Conservation (phyloP, 257 asterid genomes). For the Ocimum tenuiflorum region DNA sequence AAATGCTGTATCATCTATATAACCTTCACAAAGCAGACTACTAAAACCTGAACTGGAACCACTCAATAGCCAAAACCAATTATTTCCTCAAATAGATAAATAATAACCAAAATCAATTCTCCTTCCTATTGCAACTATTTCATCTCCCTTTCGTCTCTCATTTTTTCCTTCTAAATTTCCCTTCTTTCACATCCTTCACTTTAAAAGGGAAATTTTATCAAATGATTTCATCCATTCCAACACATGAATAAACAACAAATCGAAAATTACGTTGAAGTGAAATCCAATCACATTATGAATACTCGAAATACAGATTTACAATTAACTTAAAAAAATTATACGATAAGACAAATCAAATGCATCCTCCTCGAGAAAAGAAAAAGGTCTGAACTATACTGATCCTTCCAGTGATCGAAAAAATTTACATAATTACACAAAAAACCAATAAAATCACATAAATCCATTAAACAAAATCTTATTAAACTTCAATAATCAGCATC, state of each 20-base stretch:
- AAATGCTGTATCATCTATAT: neutral
- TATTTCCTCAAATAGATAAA: too few species aligned
- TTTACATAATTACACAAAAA: neutral
- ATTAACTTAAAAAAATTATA: neutral
- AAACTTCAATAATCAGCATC: neutral
- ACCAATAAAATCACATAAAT: neutral
- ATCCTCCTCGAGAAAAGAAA: too few species aligned
- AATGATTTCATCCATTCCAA: neutral
- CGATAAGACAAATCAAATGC: neutral
- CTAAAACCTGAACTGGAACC: neutral
- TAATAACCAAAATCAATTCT: neutral
- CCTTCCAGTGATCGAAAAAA: neutral
- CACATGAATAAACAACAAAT: neutral
- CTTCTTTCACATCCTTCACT: neutral
- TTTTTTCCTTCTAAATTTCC: slow-evolving; percentile 2
- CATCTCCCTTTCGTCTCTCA: neutral
- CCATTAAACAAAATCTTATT: neutral
- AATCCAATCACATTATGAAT: slow-evolving; percentile 1
- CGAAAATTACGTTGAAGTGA: neutral
- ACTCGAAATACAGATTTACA: neutral
- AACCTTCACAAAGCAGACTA: neutral
- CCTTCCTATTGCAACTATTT: neutral
- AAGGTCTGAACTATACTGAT: slow-evolving; percentile 10
- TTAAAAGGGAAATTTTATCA: too few species aligned
- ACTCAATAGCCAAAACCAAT: too few species aligned